Evolutionary conservation across 768 basidiomycete species (phyloP).

Genomic region (Kwoniella heveanensis): DNA sequence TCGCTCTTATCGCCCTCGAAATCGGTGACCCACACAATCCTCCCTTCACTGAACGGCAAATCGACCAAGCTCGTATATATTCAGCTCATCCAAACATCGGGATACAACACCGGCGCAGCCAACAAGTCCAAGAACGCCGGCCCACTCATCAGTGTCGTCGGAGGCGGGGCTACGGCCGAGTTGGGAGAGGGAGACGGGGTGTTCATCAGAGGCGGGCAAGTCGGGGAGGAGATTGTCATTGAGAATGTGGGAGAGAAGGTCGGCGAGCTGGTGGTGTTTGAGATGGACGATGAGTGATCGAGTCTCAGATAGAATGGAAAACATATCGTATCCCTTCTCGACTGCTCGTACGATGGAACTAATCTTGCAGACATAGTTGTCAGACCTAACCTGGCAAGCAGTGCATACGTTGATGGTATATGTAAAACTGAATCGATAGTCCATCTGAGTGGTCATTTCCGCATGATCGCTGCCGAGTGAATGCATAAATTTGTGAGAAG

Average conservation of each 20-base stretch:
- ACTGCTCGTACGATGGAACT: too few relatives aligned
- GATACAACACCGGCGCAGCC: slow-evolving; percentile 67
- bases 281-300: slow-evolving; percentile 63
- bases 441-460: too few relatives aligned
- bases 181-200: slow-evolving; percentile 86
- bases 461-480: too few relatives aligned
- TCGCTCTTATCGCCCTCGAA: slow-evolving; percentile 67
- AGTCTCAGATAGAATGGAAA: too few relatives aligned
- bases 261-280: slow-evolving; percentile 79
- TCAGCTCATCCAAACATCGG: slow-evolving; percentile 81
- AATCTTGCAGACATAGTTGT: too few relatives aligned
- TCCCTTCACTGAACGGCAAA: slow-evolving; percentile 24
- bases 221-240: slow-evolving; percentile 58
- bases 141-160: slow-evolving; percentile 63
- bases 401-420: too few relatives aligned
- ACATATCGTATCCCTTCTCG: too few relatives aligned
- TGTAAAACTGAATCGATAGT: too few relatives aligned
- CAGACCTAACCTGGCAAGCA: too few relatives aligned
- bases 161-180: slow-evolving; percentile 57
- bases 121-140: slow-evolving; percentile 49
- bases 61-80: slow-evolving; percentile 69
- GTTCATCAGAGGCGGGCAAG: slow-evolving; percentile 64
- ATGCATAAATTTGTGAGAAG: too few relatives aligned
- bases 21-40: slow-evolving; percentile 63
- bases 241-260: slow-evolving; percentile 67